A percentile compares a stretch with the other conserved stretches of the same genome.
Conservation (phyloP, 345 rosid species). For the Leavenworthia alabamica region DNA sequence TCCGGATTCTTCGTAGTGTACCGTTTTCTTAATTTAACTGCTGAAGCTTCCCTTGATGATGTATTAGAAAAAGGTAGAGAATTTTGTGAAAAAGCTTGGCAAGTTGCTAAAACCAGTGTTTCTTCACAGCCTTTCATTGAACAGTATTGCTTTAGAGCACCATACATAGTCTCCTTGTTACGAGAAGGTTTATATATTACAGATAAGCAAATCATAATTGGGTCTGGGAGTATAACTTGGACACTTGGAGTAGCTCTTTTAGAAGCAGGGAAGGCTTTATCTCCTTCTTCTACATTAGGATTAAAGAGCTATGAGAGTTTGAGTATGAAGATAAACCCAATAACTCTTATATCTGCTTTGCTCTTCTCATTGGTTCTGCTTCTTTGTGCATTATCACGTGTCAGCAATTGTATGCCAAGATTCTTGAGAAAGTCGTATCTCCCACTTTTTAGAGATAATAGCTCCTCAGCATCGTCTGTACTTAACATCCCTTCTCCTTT, state of each 20-base stretch:
- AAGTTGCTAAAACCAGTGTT: constrained; percentile 72
- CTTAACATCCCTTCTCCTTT: constrained; percentile 77
- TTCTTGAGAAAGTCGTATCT: constrained; percentile 63
- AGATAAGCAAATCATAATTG: constrained; percentile 65
- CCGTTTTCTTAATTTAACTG: constrained; percentile 71
- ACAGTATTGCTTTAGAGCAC: constrained; percentile 98
- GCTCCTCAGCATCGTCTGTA: constrained; percentile 53
- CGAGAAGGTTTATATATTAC: constrained; percentile 91
- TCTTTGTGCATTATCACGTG: constrained; percentile 65
- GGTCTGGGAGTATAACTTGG: constrained; percentile 97
- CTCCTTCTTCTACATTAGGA: constrained; percentile 48
- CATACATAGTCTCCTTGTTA: constrained; percentile 69
- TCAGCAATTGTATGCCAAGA: constrained; percentile 63
- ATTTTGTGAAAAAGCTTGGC: constrained; percentile 82
- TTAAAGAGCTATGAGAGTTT: constrained; percentile 53
- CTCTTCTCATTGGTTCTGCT: constrained; percentile 60
- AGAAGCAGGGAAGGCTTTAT: constrained; percentile 77
- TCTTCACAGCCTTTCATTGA: constrained; percentile 94
- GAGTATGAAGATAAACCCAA: constrained; percentile 62
- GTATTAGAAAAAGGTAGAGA: constrained; percentile 78
- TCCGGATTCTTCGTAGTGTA: constrained; percentile 94
- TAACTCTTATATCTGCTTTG: constrained; percentile 48
- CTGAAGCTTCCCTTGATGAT: constrained; percentile 88
- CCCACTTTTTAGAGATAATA: constrained; percentile 66
- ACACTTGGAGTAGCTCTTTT: constrained; percentile 89